Evolutionary conservation across 768 basidiomycete genomes (phyloP), one percentile per base, ranked within the genome.

Genomic region (Dacryopinax spathularia): DNA sequence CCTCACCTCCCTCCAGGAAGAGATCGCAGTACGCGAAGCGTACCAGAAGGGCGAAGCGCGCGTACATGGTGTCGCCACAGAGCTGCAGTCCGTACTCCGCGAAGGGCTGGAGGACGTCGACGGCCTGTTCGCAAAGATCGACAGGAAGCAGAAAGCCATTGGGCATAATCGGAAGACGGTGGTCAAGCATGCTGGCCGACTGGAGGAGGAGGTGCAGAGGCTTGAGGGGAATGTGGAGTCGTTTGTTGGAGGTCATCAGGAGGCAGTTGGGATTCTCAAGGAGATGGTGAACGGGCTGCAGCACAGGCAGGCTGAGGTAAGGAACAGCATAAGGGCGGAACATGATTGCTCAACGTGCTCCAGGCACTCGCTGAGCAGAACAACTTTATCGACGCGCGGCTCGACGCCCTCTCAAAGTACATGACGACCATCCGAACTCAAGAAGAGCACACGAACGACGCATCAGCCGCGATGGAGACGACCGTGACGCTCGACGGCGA

Each of bases 51-150:
- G 84, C 5, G 94, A 97, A 73, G 74, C 73, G 18, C 75, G 74
- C 60, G 72, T 96, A 44, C 83, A 95, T 68, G 75, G 73, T n/a
- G 84, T 94, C 2, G 93, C 94, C 0, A 75, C 71, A 25, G 82
- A 80, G 1, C 74, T 95, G 64, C 89, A 84, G 72, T 77, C 77
- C 43, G 81, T 84, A 20, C 82, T 83, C 0, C 73, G 78, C n/a
- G 83, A 91, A 66, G 85, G 84, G 65, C 75, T 89, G 18, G 77
- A 77, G 7, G 89, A 96, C 70, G 77, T 94, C 35, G 73, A 72
- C 1, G 82, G 83, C 0, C 74, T 94, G 25, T 90, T 91, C 66
- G 83, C 83, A 41, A 96, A 95, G 74, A 81, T 96, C 48, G 92
- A 89, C 39, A 87, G 93, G 64, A 92, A 89, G 70, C 76, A 82